Conservation (phyloP, 345 rosid species). For the Carallia pectinifolia region DNA sequence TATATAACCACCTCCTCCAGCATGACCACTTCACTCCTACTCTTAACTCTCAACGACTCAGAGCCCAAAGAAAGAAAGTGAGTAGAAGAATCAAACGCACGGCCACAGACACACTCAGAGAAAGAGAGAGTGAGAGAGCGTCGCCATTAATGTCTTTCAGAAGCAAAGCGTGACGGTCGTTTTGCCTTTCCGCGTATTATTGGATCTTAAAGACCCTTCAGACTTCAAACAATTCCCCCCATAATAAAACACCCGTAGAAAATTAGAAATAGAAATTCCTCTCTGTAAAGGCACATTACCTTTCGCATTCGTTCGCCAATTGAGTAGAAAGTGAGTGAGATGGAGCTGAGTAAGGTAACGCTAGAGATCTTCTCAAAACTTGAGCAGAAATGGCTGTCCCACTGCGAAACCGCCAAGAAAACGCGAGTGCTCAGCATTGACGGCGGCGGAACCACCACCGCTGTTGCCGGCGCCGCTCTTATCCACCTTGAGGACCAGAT, state of each 20-base stretch:
- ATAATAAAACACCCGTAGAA: no score
- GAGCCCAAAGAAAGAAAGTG: constrained; percentile 6
- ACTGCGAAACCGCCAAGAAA: constrained; percentile 61
- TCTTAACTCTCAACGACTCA: constrained; percentile 17
- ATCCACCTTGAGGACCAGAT: constrained; percentile 87
- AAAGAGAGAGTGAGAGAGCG: constrained; percentile 7
- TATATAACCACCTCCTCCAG: constrained; percentile 25
- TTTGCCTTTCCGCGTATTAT: neutral
- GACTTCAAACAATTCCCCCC: no score
- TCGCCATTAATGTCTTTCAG: constrained; percentile 34
- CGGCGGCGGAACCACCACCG: constrained; percentile 74
- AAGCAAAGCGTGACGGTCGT: constrained; percentile 28
- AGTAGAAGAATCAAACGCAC: neutral
- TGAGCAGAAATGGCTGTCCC: constrained; percentile 91
- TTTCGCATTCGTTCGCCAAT: no score
- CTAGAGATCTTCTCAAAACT: constrained; percentile 87
- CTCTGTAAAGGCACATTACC: no score
- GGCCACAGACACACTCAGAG: constrained; percentile 2
- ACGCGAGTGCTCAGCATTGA: constrained; percentile 82
- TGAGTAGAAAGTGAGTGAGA: constrained; percentile 14
- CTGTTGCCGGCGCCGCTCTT: constrained; percentile 63
- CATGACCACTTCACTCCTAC: constrained; percentile 14
- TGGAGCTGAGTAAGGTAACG: constrained; percentile 89
- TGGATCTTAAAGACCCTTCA: no score
- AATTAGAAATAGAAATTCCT: no score